Base-by-base conservation (phyloP, 2,329 filamentous ascomycete genomes). In the Botrytis hyacinthi region DNA sequence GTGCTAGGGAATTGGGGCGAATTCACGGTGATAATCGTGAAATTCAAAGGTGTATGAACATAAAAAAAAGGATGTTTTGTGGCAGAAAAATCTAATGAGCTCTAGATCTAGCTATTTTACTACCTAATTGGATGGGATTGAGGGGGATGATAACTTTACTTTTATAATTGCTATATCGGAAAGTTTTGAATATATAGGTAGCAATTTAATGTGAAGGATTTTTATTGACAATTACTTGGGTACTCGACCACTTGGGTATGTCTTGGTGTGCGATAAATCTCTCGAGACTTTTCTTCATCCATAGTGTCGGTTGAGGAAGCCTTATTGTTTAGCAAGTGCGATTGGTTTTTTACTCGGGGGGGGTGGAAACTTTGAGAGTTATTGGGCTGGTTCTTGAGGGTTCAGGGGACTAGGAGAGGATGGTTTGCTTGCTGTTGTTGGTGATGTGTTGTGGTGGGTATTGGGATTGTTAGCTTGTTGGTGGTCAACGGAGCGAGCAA, bases 1-100 rank as follows among this genome's bases (percentile, higher is more conserved):
- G 63, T 69, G 18, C 63, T 54, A 37, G 54, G 63, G n/a, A 51
- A 37, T 54, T 54, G 63, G 57, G 48, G 70, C 57, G 26, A 68
- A 26, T 44, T 48, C 46, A 26, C 48, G 54, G 35, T 60, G 22
- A 40, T 40, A 16, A 32, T 37, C 22, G 40, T 46, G 20, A 60
- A 62, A 51, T 60, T 48, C 51, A 20, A 73, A 37, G 54, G 18
- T 70, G 51, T 60, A 62, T 62, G 20, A 70, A 70, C 42, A 62
- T 61, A 46, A 61, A 61, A 61, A 61, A 60, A 29, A 57, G 14
- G 48, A n/a, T 57, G 26, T 29, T 57, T 26, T 62, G 54, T 20
- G 42, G 57, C 42, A 46, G 66, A 59, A 32, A 42, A 57, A 29
- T 57, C 54, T 42, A 26, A 59, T 32, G 26, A 29, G 65, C 35